Evolutionary conservation across 805 yeast species (phyloP).

Genomic region (Schizosaccharomyces octosporus): DNA sequence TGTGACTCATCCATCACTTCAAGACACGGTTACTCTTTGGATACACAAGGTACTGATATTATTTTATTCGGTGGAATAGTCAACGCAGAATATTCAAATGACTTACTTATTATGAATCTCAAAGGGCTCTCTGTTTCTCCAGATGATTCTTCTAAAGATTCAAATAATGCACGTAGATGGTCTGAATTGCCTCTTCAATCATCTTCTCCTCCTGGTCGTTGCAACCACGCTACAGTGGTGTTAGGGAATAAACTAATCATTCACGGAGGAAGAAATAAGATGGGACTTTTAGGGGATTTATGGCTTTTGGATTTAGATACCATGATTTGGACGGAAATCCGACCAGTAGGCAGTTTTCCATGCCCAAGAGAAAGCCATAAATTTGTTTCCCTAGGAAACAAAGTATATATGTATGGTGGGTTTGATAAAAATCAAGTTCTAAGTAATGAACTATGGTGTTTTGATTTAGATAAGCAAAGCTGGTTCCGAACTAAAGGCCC

Average conservation of each 20-base stretch:
- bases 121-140: too few species aligned
- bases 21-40: too few species aligned
- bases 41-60: too few species aligned
- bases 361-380: neutral
- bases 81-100: too few species aligned
- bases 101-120: too few species aligned
- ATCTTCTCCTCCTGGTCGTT: neutral
- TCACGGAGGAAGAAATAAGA: neutral
- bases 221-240: neutral
- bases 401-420: neutral
- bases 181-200: too few species aligned
- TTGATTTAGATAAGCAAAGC: neutral
- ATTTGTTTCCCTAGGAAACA: neutral
- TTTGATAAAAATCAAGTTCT: neutral
- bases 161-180: too few species aligned
- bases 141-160: too few species aligned
- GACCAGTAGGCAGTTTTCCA: neutral
- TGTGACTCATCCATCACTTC: too few species aligned
- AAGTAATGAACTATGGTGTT: neutral
- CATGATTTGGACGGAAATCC: neutral
- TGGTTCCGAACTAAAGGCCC: neutral
- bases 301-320: neutral
- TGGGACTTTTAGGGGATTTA: neutral
- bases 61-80: too few species aligned
- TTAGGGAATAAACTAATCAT: neutral